Percentiles rank a stretch among this genome's conserved stretches.
These are phyloP conservation scores for Halteria grandinella DNA, from an alignment of 73 alveolate genomes.

Conservation along the genomic window DNA sequence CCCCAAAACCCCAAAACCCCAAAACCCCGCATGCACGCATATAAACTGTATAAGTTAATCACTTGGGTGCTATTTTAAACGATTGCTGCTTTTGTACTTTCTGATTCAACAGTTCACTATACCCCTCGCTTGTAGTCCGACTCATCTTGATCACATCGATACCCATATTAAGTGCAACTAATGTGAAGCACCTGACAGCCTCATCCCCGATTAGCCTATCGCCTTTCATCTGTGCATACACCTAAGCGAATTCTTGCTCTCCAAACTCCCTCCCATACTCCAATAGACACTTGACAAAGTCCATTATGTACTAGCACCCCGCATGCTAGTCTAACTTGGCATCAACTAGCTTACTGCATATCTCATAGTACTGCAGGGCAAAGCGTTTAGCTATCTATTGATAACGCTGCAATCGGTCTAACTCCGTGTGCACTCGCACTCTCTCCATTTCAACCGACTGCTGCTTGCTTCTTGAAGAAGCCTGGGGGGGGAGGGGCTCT, in stretches of 20 bases:
- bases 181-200: no score
- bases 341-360: neutral
- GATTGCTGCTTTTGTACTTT: no score
- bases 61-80: no score
- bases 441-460: slow-evolving; percentile 49
- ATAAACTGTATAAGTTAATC: no score
- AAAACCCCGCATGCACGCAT: no score
- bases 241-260: neutral
- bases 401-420: slow-evolving; percentile 1
- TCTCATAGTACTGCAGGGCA: slow-evolving; percentile 3
- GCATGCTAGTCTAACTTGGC: slow-evolving; percentile 10
- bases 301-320: slow-evolving; percentile 17
- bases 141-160: no score
- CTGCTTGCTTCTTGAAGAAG: neutral
- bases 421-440: slow-evolving; percentile 14
- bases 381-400: neutral
- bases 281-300: slow-evolving; percentile 3
- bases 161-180: no score
- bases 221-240: no score
- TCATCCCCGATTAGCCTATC: no score
- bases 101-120: no score
- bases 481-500: neutral
- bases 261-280: slow-evolving; percentile 1
- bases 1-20: no score
- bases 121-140: no score